Base-by-base conservation (phyloP, 805 yeast species). In the Nakazawaea ernobii region DNA sequence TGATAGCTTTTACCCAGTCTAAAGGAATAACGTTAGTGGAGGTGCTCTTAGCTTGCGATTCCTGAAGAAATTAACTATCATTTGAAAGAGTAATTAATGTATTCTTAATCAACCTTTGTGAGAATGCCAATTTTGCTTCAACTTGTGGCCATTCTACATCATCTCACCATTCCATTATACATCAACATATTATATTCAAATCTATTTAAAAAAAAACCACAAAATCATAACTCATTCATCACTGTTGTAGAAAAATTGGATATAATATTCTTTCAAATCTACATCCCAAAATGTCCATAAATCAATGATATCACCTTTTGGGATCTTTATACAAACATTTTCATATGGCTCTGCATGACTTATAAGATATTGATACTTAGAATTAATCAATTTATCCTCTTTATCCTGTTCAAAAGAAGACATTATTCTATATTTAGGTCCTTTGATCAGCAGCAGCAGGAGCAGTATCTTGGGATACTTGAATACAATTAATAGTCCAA, bases 331-430 rank as follows among this genome's bases (percentile, higher is more conserved):
- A 1, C 84, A 86, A 8, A 89, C 70, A 49, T 83, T 88, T 51
- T 89, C 92, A 62, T 88, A 94, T 1, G 97, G 97, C 60, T 89
- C 96, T 2, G 84, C 94, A n/a, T 90, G 82, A 0, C 91, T 66
- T 9, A 91, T 81, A 53, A 94, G 56, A 60, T 82, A 91, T 63
- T 86, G 95, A 63, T 60, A 80, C 8, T 70, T 67, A 35, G 68
- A 64, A 43, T 70, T 67, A 1, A 57, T 57, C 26, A 71, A 69
- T 30, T 74, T 68, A 44, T 78, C 43, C 56, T 75, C 78, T 5
- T 71, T 66, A 7, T 68, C 61, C 45, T 82, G 81, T 56, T 94
- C 98, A 57, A 77, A 82, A 29, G 83, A 78, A 35, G 88, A 79
- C 86, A 91, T 84, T 39, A 92, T 65, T 46, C 96, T 69, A 62